These are phyloP conservation scores for Glycine latifolia DNA, from an alignment of 306 rosid species.

Conservation along the genomic window DNA sequence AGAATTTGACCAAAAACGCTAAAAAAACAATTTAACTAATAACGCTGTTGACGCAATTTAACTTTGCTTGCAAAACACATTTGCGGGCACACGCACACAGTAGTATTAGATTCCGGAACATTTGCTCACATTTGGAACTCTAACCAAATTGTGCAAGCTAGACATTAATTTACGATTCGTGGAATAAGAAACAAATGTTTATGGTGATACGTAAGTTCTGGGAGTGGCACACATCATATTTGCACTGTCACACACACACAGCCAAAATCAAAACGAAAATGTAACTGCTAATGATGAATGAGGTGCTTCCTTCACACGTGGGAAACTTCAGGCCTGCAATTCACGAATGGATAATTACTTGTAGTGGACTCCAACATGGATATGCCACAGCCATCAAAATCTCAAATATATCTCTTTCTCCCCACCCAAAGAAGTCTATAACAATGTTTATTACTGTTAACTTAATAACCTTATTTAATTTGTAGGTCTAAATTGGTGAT, in stretches of 20 bases:
- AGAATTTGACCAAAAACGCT: neutral
- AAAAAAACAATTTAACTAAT: neutral
- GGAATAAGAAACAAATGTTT: neutral
- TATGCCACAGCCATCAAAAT: conserved; percentile 41
- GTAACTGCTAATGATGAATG: neutral
- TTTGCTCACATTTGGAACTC: neutral
- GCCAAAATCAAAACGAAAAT: conserved; percentile 28
- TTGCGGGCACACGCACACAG: no score
- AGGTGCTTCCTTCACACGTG: conserved; percentile 47
- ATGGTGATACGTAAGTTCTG: neutral
- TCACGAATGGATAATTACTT: conserved; percentile 27
- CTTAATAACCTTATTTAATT: neutral
- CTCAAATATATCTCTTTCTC: conserved; percentile 16
- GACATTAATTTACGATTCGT: neutral
- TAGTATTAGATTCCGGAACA: neutral
- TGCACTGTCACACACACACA: conserved; percentile 47
- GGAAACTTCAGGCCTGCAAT: conserved; percentile 27
- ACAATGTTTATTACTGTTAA: neutral
- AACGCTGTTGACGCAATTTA: neutral
- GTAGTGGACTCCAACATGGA: conserved; percentile 61
- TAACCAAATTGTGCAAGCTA: neutral
- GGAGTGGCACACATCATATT: conserved; percentile 71
- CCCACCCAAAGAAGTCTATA: neutral
- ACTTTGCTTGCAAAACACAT: neutral
- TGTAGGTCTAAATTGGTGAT: conserved; percentile 50